A percentile compares a stretch with the other conserved stretches of the same genome.
phyloP scores from a whole-genome alignment of 805 yeast species.

The Jamesozyma jinghongensis region DNA sequence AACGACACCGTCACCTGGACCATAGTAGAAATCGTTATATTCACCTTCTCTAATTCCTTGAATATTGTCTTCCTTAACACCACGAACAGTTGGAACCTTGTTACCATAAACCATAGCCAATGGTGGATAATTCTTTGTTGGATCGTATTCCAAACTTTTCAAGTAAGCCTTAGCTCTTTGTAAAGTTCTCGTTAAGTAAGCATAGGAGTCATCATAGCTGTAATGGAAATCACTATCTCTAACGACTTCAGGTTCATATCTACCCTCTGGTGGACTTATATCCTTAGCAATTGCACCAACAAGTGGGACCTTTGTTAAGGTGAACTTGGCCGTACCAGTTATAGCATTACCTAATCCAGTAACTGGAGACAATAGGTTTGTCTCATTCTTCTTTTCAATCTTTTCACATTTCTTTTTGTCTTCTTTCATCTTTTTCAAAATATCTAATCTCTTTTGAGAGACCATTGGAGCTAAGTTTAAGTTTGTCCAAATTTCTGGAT shows the following conservation, averaged over 20 bases:
- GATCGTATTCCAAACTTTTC: constrained; percentile 45
- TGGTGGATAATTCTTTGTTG: constrained; percentile 63
- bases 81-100: constrained; percentile 76
- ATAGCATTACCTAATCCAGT: background rate
- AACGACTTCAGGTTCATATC: background rate
- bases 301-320: constrained; percentile 8
- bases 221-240: constrained; percentile 19
- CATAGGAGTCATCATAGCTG: constrained; percentile 45
- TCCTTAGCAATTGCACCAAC: constrained; percentile 6
- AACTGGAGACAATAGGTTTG: background rate
- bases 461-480: constrained; percentile 72
- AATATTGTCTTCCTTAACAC: constrained; percentile 53
- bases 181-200: constrained; percentile 55
- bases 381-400: constrained; percentile 2
- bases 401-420: constrained; percentile 3
- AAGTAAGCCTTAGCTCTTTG: constrained; percentile 49
- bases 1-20: constrained; percentile 91
- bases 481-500: constrained; percentile 72
- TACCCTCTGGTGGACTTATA: background rate
- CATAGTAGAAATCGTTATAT: constrained; percentile 70
- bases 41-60: constrained; percentile 62
- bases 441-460: constrained; percentile 22
- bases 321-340: constrained; percentile 7
- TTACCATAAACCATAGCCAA: constrained; percentile 75
- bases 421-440: too few relatives aligned